A percentile compares a stretch with the other conserved stretches of the same genome.
Evolutionary conservation across 1,284 basidiomycete species (phyloP).

Genomic region (Coniferiporia sulphurascens): DNA sequence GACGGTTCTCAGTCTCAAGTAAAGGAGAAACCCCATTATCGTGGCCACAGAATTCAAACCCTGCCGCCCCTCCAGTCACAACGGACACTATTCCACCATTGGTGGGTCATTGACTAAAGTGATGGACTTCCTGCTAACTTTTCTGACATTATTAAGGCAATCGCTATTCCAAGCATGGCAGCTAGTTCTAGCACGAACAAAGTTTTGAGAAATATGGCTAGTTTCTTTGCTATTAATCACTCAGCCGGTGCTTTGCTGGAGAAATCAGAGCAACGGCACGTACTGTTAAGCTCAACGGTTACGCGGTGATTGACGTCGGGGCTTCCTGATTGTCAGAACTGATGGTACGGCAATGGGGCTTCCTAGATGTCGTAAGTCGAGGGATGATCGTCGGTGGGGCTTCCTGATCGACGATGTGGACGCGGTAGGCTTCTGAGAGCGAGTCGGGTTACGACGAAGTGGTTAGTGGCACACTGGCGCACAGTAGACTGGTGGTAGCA

Average conservation of each 20-base stretch:
- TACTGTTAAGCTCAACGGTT: no score
- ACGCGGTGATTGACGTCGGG: no score
- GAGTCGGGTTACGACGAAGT: no score
- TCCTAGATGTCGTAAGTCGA: no score
- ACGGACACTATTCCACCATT: background rate
- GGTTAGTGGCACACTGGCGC: no score
- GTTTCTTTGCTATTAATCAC: background rate
- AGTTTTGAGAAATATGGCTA: background rate
- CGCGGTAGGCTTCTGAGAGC: no score
- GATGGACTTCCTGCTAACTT: background rate
- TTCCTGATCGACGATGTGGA: no score
- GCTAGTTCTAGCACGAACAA: background rate
- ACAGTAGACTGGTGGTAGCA: no score
- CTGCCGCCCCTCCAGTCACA: background rate
- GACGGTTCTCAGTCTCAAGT: background rate
- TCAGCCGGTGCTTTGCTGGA: background rate
- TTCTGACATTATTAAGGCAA: background rate
- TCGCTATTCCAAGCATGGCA: background rate
- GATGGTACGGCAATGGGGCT: no score
- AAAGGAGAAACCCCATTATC: background rate
- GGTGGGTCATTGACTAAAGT: background rate
- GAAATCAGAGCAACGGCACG: background rate
- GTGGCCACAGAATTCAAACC: background rate
- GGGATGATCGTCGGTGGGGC: no score
- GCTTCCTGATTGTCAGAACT: no score